A percentile compares a stretch with the other conserved stretches of the same genome.
phyloP scores from a whole-genome alignment of 2,329 filamentous ascomycete species.

The Trichoderma hamatum region DNA sequence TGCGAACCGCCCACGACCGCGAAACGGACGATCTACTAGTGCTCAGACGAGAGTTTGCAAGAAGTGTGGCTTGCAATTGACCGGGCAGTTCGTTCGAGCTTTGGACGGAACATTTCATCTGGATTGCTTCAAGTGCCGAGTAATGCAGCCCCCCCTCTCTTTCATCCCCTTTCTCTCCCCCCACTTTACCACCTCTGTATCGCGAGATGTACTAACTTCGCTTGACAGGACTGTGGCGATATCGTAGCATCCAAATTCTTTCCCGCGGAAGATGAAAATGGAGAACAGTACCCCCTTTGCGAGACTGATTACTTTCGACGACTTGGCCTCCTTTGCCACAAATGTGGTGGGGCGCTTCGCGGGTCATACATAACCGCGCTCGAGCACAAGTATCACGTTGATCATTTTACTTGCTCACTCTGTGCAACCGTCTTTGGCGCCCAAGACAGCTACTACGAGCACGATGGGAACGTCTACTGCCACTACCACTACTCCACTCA shows the following conservation, averaged over 20 bases:
- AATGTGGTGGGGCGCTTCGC: constrained; percentile 88
- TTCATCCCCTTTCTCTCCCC: constrained; percentile 17
- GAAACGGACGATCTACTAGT: constrained; percentile 58
- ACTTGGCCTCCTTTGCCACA: constrained; percentile 85
- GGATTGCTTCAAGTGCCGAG: constrained; percentile 96
- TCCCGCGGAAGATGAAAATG: constrained; percentile 88
- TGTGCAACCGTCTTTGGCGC: constrained; percentile 98
- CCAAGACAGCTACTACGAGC: constrained; percentile 98
- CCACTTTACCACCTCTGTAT: constrained; percentile 15
- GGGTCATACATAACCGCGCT: constrained; percentile 98
- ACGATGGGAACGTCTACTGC: constrained; percentile 94
- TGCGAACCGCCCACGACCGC: constrained; percentile 59
- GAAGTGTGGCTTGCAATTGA: constrained; percentile 85
- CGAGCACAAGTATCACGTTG: constrained; percentile 97
- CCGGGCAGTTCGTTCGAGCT: constrained; percentile 93
- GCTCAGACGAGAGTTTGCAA: constrained; percentile 71
- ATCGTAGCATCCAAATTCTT: constrained; percentile 99
- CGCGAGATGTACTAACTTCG: constrained; percentile 27
- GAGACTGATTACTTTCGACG: constrained; percentile 97
- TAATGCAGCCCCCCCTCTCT: constrained; percentile 48
- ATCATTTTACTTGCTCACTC: constrained; percentile 97
- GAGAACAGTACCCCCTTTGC: constrained; percentile 90
- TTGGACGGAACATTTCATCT: constrained; percentile 93
- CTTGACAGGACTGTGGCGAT: constrained; percentile 82
- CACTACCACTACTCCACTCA: constrained; percentile 99